Conservation (phyloP, 352 stramenopile genomes). For the Phytophthora ramorum region DNA sequence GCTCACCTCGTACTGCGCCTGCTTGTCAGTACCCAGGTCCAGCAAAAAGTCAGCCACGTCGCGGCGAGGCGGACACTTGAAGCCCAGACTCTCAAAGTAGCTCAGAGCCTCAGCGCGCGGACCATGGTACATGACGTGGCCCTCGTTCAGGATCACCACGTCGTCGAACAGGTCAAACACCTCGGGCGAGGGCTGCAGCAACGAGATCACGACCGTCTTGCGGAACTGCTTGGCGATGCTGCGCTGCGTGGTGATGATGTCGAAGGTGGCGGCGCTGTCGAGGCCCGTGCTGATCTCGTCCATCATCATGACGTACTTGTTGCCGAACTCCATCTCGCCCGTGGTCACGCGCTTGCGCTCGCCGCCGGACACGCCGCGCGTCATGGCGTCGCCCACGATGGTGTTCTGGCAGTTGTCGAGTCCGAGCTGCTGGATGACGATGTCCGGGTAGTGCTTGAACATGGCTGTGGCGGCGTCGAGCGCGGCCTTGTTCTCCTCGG, state of each 20-base stretch:
- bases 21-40: conserved; percentile 54
- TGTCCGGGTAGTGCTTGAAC: conserved; percentile 43
- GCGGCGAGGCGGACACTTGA: conserved; percentile 54
- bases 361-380: conserved; percentile 73
- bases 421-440: conserved; percentile 59
- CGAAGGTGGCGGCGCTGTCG: conserved; percentile 66
- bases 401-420: conserved; percentile 65
- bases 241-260: conserved; percentile 63
- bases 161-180: conserved; percentile 94
- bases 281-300: conserved; percentile 84
- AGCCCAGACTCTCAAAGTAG: conserved; percentile 87
- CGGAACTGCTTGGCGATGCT: conserved; percentile 57
- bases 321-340: conserved; percentile 85
- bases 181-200: conserved; percentile 93
- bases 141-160: conserved; percentile 92
- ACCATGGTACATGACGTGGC: conserved; percentile 90
- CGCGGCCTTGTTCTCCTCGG: conserved; percentile 43
- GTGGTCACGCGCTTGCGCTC: conserved; percentile 81
- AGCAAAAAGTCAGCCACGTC: conserved; percentile 93
- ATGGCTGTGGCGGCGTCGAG: conserved; percentile 33
- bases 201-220: conserved; percentile 71
- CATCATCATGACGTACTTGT: conserved; percentile 83
- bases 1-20: conserved; percentile 39
- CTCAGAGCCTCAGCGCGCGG: conserved; percentile 57
- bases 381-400: conserved; percentile 68